phyloP scores from a whole-genome alignment of 1,284 basidiomycete species.

The Rhodotorula sp. region DNA sequence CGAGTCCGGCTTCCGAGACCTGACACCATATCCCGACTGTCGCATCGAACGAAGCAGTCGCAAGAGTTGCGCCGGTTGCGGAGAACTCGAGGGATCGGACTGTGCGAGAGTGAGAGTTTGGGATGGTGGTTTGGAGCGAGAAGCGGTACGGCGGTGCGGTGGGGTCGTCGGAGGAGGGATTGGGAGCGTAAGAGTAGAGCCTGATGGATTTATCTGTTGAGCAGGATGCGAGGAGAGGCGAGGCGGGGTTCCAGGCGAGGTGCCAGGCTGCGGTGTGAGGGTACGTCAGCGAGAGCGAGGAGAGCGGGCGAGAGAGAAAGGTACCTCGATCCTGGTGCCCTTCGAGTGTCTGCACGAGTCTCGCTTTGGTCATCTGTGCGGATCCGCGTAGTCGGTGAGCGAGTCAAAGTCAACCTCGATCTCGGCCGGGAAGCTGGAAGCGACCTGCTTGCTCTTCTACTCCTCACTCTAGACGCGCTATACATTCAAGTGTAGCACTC shows the following conservation, averaged over 20 bases:
- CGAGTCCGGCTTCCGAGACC: slow-evolving; percentile 52
- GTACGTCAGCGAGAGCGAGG: slow-evolving; percentile 9
- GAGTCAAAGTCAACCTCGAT: neutral
- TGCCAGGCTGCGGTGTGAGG: slow-evolving; percentile 61
- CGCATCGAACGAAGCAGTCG: slow-evolving; percentile 91
- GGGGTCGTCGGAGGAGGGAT: slow-evolving; percentile 24
- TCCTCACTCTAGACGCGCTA: neutral
- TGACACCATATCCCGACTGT: slow-evolving; percentile 91
- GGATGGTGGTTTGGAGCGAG: slow-evolving; percentile 45
- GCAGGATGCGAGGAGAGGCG: slow-evolving; percentile 82
- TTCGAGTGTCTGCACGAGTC: slow-evolving; percentile 43
- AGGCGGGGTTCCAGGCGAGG: slow-evolving; percentile 84
- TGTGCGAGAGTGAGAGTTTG: slow-evolving; percentile 83
- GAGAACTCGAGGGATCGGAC: slow-evolving; percentile 89
- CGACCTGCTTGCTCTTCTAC: no score
- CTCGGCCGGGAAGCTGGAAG: neutral
- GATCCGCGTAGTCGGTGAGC: neutral
- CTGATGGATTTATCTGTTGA: slow-evolving; percentile 91
- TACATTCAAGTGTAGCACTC: no score
- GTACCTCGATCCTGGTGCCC: slow-evolving; percentile 74
- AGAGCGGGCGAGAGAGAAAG: slow-evolving; percentile 13
- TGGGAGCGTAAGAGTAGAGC: slow-evolving; percentile 66
- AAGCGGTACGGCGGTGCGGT: slow-evolving; percentile 35
- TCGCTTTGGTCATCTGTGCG: neutral
- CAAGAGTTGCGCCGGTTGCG: slow-evolving; percentile 82